Percentiles rank a stretch among this genome's conserved stretches.
These are phyloP conservation scores for Debaryomyces sp. DNA, from an alignment of 1,139 yeast genomes.

Conservation along the genomic window DNA sequence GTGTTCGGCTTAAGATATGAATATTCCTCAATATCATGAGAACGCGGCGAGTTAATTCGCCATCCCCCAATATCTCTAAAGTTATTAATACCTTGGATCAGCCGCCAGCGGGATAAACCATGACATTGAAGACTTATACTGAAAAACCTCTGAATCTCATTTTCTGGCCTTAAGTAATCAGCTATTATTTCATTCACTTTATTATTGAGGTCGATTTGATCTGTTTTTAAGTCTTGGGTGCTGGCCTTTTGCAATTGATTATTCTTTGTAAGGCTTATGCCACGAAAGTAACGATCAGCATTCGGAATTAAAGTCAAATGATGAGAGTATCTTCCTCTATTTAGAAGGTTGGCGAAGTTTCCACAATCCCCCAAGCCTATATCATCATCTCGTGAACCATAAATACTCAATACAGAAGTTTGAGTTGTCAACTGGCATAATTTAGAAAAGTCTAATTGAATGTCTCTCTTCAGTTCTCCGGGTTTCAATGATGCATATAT, in stretches of 20 bases:
- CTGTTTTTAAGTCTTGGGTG: constrained; percentile 37
- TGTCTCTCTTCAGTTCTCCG: neutral
- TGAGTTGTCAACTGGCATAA: constrained; percentile 47
- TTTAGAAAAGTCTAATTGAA: constrained; percentile 44
- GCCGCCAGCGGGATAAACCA: constrained; percentile 55
- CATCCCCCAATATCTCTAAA: constrained; percentile 86
- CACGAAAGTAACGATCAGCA: constrained; percentile 85
- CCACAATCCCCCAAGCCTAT: constrained; percentile 69
- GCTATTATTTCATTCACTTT: constrained; percentile 55
- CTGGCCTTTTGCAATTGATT: constrained; percentile 27
- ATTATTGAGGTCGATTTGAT: constrained; percentile 57
- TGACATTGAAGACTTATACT: constrained; percentile 39
- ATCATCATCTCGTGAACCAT: constrained; percentile 68
- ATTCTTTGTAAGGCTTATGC: constrained; percentile 38
- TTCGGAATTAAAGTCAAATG: constrained; percentile 57
- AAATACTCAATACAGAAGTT: constrained; percentile 64
- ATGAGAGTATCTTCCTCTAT: constrained; percentile 53
- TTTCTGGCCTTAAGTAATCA: constrained; percentile 53
- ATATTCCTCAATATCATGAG: constrained; percentile 23
- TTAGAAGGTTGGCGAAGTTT: constrained; percentile 57
- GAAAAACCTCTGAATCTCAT: constrained; percentile 56
- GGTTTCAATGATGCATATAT: constrained; percentile 28
- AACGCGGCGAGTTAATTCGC: constrained; percentile 40
- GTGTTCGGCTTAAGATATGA: constrained; percentile 54
- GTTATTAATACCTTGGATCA: constrained; percentile 68